These are phyloP conservation scores for Ophiocordyceps australis DNA, from an alignment of 2,329 filamentous ascomycete species.

Conservation along the genomic window DNA sequence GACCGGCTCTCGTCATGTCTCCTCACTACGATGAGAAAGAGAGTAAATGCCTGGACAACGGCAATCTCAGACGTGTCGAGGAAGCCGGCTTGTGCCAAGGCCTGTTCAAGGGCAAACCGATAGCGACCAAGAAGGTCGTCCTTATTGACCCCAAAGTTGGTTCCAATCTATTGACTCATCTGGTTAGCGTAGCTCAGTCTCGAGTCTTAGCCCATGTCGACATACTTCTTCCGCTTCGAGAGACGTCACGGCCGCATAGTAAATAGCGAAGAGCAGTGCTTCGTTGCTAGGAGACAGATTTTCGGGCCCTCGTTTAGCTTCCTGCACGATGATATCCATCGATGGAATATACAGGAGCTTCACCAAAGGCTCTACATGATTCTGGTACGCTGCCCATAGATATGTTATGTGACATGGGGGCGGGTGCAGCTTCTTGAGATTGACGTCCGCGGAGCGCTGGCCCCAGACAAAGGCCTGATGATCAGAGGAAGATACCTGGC, in stretches of 20 bases:
- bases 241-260: slow-evolving; percentile 37
- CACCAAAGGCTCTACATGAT: slow-evolving; percentile 56
- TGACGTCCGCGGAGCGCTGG: slow-evolving; percentile 51
- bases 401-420: slow-evolving; percentile 43
- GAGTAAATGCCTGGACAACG: slow-evolving; percentile 37
- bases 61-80: slow-evolving; percentile 36
- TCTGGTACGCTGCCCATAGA: slow-evolving; percentile 53
- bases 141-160: slow-evolving; percentile 24
- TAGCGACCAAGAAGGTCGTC: slow-evolving; percentile 25
- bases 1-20: slow-evolving; percentile 30
- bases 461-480: slow-evolving; percentile 59
- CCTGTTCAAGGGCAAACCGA: slow-evolving; percentile 35
- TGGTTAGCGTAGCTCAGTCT: too few species aligned
- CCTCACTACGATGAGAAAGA: slow-evolving; percentile 33
- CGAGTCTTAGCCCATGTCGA: too few species aligned
- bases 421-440: slow-evolving; percentile 47
- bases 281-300: slow-evolving; percentile 37
- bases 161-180: slow-evolving; percentile 14
- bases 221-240: slow-evolving; percentile 40
- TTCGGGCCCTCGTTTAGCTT: slow-evolving; percentile 39
- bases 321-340: slow-evolving; percentile 39
- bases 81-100: slow-evolving; percentile 38
- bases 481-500: slow-evolving; percentile 17
- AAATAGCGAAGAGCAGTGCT: slow-evolving; percentile 45
- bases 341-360: slow-evolving; percentile 57